A percentile compares a stretch with the other conserved stretches of the same genome.
phyloP scores from a whole-genome alignment of 176 grass and related monocot species.

The Paspalum notatum region DNA sequence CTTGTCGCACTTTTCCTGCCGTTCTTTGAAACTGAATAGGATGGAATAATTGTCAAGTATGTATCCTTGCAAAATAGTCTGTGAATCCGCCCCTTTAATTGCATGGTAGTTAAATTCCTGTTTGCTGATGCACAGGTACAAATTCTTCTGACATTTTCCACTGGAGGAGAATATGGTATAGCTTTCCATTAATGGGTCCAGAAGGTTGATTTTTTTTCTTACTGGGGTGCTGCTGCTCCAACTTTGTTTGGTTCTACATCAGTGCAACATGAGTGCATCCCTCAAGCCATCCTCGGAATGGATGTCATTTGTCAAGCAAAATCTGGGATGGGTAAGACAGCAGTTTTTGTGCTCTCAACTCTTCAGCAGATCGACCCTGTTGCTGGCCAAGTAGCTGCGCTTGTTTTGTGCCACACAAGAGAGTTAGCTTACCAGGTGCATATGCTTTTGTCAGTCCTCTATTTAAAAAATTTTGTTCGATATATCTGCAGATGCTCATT shows the following conservation, averaged over 20 bases:
- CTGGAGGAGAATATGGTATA: conserved; percentile 78
- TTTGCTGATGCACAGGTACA: conserved; percentile 71
- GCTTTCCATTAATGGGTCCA: conserved; percentile 86
- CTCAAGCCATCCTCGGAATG: conserved; percentile 99
- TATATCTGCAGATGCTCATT: neutral
- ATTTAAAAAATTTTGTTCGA: neutral
- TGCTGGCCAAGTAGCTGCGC: conserved; percentile 86
- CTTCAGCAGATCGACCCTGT: conserved; percentile 94
- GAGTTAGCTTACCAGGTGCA: conserved; percentile 93
- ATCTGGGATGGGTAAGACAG: conserved; percentile 99
- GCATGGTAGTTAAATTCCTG: neutral
- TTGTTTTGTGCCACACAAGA: conserved; percentile 91
- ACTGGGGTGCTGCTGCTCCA: conserved; percentile 83
- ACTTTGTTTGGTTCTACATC: conserved; percentile 94
- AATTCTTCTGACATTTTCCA: conserved; percentile 57
- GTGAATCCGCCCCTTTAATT: neutral
- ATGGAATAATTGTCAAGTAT: neutral
- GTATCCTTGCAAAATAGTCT: neutral
- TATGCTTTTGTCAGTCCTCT: neutral
- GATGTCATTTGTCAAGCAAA: conserved; percentile 99
- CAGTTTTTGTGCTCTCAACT: conserved; percentile 90
- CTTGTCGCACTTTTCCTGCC: neutral
- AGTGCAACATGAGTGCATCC: conserved; percentile 99
- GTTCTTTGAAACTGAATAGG: neutral
- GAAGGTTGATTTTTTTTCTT: conserved; percentile 85